A percentile compares a stretch with the other conserved stretches of the same genome.
Conservation (phyloP, 2,329 filamentous ascomycete genomes). For the Claviceps humidiphila region DNA sequence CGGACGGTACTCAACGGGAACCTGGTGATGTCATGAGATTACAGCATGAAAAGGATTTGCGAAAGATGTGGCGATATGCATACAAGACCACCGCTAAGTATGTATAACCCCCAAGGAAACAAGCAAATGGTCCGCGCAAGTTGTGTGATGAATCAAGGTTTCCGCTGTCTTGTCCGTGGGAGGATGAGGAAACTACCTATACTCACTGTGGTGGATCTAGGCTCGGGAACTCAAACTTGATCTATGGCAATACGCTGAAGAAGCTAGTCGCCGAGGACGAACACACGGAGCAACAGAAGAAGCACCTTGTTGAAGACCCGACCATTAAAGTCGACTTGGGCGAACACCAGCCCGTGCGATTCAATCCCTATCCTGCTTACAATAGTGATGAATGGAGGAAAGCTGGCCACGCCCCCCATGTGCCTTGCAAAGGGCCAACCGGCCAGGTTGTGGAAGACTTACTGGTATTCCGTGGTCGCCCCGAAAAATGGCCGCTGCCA, state of each 20-base stretch:
- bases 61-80: slow-evolving; percentile 26
- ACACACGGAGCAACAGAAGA: slow-evolving; percentile 18
- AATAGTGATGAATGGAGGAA: slow-evolving; percentile 48
- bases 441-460: slow-evolving; percentile 48
- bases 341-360: slow-evolving; percentile 38
- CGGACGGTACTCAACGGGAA: slow-evolving; percentile 20
- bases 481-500: slow-evolving; percentile 43
- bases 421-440: slow-evolving; percentile 51
- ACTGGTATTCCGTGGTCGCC: slow-evolving; percentile 48
- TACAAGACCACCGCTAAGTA: slow-evolving; percentile 28
- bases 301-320: slow-evolving; percentile 20
- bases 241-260: slow-evolving; percentile 44
- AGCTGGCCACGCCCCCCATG: slow-evolving; percentile 42
- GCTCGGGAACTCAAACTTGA: slow-evolving; percentile 34
- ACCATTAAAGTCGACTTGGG: slow-evolving; percentile 26
- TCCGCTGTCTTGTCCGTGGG: not conserved
- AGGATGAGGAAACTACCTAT: not conserved
- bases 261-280: slow-evolving; percentile 29
- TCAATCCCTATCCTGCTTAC: slow-evolving; percentile 61
- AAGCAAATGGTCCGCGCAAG: too few species aligned
- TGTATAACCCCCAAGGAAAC: slow-evolving; percentile 10
- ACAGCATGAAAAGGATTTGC: slow-evolving; percentile 30
- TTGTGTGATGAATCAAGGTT: too few species aligned
- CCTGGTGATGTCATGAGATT: slow-evolving; percentile 20
- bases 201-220: not conserved